Evolutionary conservation across 805 yeast species (phyloP), one percentile per base, ranked within the genome.

Genomic region (Wickerhamiella lipophila): DNA sequence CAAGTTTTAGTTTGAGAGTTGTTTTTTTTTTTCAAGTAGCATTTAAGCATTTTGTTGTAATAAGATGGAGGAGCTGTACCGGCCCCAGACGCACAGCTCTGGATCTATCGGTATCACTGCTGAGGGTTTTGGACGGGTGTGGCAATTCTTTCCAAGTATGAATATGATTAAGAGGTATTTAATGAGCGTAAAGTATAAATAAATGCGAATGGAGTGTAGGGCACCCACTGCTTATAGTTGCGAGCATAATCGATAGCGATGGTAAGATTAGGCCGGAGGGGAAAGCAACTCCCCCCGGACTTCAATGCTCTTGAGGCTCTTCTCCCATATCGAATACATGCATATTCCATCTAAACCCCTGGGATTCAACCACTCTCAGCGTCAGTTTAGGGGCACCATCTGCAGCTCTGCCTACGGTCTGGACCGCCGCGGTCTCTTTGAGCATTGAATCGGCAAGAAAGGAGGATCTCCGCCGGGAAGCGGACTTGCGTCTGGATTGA

Each of bases 321-420:
- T 27, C 42, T 19, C 21, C 36, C 36, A 38, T 38, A 30, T 46
- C 41, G 26, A 38, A 43, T 18, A 43, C 19, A 30, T 30, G 19
- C 47, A 25, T 26, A 26, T 43, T 43, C 40, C 47, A 43, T 26
- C 44, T 8, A 16, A 23, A 41, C 6, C 44, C 44, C 21, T 41
- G 44, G 3, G 44, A 41, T 25, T 41, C 44, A 15, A 22, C 13
- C 13, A 41, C 44, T 6, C 34, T 9, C 34, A 41, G 25, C 4
- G 22, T 16, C 16, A 41, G 15, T 19, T 13, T 23, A 3, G 19
- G 34, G 21, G 19, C 19, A 6, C 44, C 44, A 26, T 41, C 44
- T 3, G 34, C 21, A 3, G 21, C 8, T 5, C 34, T 12, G 34
- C 44, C 44, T 5, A 26, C 19, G 12, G 21, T 4, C n/a, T 26